Conservation (phyloP, 495 filamentous ascomycete species). For the Umbilicaria muhlenbergii region DNA sequence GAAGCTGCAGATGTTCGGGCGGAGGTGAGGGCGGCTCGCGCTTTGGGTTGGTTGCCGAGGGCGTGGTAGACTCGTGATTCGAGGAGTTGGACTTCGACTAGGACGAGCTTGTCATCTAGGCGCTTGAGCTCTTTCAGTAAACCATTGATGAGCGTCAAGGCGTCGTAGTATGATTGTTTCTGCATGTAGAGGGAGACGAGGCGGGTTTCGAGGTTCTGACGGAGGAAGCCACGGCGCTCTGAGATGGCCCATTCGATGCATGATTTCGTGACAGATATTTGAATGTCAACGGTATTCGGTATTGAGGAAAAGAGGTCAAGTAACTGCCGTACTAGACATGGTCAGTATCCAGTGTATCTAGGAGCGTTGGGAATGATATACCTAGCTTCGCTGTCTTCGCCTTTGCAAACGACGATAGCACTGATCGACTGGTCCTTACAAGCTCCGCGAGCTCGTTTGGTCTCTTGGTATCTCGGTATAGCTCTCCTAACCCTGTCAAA, state of each 20-base stretch:
- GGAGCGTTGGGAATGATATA: slow-evolving; percentile 26
- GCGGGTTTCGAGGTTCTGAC: slow-evolving; percentile 93
- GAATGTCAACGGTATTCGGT: slow-evolving; percentile 82
- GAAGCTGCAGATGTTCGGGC: slow-evolving; percentile 88
- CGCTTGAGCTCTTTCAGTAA: slow-evolving; percentile 93
- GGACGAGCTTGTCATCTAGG: slow-evolving; percentile 91
- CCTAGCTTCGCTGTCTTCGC: slow-evolving; percentile 97
- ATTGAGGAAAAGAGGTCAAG: slow-evolving; percentile 90
- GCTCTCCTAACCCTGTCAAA: slow-evolving; percentile 70
- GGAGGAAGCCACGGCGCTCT: slow-evolving; percentile 84
- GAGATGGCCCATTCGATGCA: slow-evolving; percentile 98
- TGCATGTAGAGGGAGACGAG: slow-evolving; percentile 88
- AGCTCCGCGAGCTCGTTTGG: slow-evolving; percentile 78
- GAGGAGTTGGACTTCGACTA: slow-evolving; percentile 97
- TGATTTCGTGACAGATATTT: slow-evolving; percentile 85
- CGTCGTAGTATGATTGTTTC: slow-evolving; percentile 92
- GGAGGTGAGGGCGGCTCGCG: slow-evolving; percentile 83
- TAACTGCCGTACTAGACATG: slow-evolving; percentile 69
- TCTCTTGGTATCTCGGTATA: slow-evolving; percentile 84
- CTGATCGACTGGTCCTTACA: slow-evolving; percentile 75
- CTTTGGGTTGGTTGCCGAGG: slow-evolving; percentile 90
- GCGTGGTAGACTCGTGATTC: slow-evolving; percentile 97
- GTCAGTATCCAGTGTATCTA: slow-evolving; percentile 5
- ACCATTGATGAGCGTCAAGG: slow-evolving; percentile 88
- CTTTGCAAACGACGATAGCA: slow-evolving; percentile 90